Percentiles rank a stretch among this genome's conserved stretches.
Conservation (phyloP, 768 basidiomycete genomes). For the Agrocybe pediades region DNA sequence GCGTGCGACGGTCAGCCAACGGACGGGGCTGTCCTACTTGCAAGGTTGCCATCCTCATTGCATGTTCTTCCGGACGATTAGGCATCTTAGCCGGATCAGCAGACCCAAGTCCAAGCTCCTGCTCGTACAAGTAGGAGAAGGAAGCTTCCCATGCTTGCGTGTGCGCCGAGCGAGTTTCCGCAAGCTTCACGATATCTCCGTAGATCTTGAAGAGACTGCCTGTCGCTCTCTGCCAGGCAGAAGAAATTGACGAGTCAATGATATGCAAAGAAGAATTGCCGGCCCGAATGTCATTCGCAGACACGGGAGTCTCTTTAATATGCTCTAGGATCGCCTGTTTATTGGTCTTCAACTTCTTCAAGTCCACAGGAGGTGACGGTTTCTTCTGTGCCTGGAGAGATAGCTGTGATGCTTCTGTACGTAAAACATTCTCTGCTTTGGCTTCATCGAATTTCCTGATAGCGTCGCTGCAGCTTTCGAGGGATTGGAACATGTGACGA, state of each 20-base stretch:
- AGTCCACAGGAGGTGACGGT: neutral
- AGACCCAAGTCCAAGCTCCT: constrained; percentile 39
- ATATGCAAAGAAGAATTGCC: constrained; percentile 6
- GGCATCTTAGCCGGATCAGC: constrained; percentile 37
- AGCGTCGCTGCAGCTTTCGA: constrained; percentile 29
- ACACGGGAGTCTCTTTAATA: constrained; percentile 14
- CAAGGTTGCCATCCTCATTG: constrained; percentile 51
- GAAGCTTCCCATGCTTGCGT: constrained; percentile 63
- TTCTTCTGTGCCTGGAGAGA: neutral
- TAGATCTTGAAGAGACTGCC: constrained; percentile 41
- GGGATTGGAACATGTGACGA: constrained; percentile 46
- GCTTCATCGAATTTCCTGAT: constrained; percentile 29
- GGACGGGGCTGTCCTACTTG: constrained; percentile 60
- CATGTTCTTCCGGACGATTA: constrained; percentile 44
- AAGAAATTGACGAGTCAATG: constrained; percentile 8
- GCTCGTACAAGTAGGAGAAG: constrained; percentile 49
- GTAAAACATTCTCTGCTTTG: constrained; percentile 20
- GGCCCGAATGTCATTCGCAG: constrained; percentile 4
- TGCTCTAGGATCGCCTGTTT: neutral
- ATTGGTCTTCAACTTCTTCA: neutral
- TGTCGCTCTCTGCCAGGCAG: constrained; percentile 40
- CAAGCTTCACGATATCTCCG: constrained; percentile 36
- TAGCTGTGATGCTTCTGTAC: constrained; percentile 8
- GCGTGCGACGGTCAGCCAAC: constrained; percentile 57
- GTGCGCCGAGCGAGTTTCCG: constrained; percentile 55